Conservation (phyloP, 2,329 filamentous ascomycete genomes). For the Penicillium italicum region DNA sequence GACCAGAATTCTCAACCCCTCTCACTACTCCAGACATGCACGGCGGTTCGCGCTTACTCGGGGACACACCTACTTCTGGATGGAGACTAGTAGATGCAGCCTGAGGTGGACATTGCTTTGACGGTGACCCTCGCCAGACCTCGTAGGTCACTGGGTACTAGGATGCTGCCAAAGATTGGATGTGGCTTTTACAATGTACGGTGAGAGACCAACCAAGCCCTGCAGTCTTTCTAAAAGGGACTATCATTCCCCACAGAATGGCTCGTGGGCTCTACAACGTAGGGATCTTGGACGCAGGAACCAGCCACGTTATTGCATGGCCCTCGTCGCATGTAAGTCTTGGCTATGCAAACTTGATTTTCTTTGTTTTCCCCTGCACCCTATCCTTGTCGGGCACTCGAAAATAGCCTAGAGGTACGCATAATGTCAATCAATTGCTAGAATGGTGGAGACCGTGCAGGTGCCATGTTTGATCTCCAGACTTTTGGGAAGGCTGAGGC, state of each 20-base stretch:
- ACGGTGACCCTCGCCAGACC: background rate
- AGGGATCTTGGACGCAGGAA: constrained; percentile 20
- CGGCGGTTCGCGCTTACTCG: background rate
- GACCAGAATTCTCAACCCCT: background rate
- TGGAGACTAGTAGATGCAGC: background rate
- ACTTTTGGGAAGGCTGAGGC: background rate
- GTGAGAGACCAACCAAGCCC: background rate
- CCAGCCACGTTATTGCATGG: constrained; percentile 11
- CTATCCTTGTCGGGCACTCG: background rate
- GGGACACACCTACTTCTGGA: background rate
- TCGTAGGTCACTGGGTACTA: background rate
- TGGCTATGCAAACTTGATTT: constrained; percentile 6
- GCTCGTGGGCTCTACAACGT: background rate
- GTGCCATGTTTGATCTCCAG: background rate
- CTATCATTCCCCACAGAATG: background rate
- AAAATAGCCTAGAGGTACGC: background rate
- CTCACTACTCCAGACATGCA: background rate
- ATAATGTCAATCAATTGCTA: background rate
- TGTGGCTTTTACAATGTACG: background rate
- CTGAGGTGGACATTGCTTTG: background rate
- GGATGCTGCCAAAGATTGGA: background rate
- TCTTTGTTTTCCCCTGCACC: constrained; percentile 1
- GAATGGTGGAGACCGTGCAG: background rate
- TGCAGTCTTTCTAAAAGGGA: background rate
- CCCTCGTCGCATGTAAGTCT: background rate